These are phyloP conservation scores for Aspergillus coremiiformis DNA, from an alignment of 495 filamentous ascomycete genomes.

Conservation along the genomic window DNA sequence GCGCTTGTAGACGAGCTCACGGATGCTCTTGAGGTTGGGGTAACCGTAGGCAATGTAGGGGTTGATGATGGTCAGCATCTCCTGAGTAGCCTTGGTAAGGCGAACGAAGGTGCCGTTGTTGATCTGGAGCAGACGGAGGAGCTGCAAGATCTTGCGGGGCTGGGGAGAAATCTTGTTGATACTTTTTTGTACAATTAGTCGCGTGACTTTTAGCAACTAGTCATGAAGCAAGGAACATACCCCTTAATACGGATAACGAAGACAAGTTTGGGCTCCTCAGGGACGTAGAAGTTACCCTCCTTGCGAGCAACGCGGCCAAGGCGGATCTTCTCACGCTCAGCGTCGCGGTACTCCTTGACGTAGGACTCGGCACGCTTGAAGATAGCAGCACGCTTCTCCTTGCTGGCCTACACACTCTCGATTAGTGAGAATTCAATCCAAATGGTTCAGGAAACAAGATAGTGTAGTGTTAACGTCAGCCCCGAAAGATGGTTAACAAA, in stretches of 20 bases:
- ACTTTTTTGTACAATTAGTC: constrained; percentile 42
- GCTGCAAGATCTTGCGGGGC: constrained; percentile 99
- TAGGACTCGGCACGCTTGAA: constrained; percentile 99
- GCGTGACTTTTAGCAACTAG: constrained; percentile 6
- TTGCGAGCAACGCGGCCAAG: constrained; percentile 81
- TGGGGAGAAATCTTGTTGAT: constrained; percentile 99
- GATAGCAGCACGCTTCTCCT: constrained; percentile 94
- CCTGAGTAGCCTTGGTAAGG: constrained; percentile 92
- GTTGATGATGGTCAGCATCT: constrained; percentile 98
- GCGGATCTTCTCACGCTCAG: constrained; percentile 96
- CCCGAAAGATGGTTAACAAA: constrained; percentile 99
- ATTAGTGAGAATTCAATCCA: constrained; percentile 34
- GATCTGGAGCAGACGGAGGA: constrained; percentile 98
- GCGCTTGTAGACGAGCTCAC: constrained; percentile 99
- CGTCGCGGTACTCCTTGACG: constrained; percentile 97
- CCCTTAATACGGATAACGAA: constrained; percentile 99
- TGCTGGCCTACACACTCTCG: constrained; percentile 61
- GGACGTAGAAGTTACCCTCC: constrained; percentile 87
- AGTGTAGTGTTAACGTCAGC: constrained; percentile 56
- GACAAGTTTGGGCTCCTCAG: constrained; percentile 91
- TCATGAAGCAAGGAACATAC: constrained; percentile 32
- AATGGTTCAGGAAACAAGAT: constrained; percentile 13
- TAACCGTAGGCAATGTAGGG: constrained; percentile 98
- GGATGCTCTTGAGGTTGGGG: constrained; percentile 97
- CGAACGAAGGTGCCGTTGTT: constrained; percentile 99